Base-by-base conservation (phyloP, 306 rosid species). In the Urtica urens region DNA sequence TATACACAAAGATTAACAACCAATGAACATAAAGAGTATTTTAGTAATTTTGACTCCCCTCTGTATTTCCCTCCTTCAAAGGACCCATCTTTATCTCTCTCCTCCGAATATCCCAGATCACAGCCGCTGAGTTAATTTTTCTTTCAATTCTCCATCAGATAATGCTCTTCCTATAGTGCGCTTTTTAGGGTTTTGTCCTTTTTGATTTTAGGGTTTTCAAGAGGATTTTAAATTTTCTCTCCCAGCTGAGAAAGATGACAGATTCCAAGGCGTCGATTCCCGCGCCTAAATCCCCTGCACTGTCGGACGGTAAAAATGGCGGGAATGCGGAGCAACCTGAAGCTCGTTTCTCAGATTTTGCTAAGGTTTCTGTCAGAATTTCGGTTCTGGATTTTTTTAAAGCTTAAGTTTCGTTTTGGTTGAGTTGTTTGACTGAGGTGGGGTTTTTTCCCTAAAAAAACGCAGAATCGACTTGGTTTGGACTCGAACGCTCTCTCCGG, bases 401-500 rank as follows among this genome's bases (percentile, higher is more conserved):
- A 15, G 7, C 10, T 28, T 53, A 10, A 21, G 29, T 12, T 30
- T 23, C 1, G 39, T 0, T 41, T 15, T 57, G 37, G 24, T 28
- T 44, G 21, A 39, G 18, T 29, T 28, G 11, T 13, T 43, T 15
- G 47, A n/a, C 21, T 43, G 49, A 43, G 2, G 20, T 46, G 55
- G 22, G 37, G 22, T 15, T 11, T 25, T 53, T 28, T 22, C n/a
- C n/a, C n/a, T n/a, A n/a, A n/a, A n/a, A 49, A 4, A 39, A 14
- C 3, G 45, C 82, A 88, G 96, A 72, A 67, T 58, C 86, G 56
- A 44, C 41, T 81, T 40, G 71, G 39, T 2, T 58, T 88, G 86
- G 86, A 83, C 39, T 78, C 71, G 42, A 72, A 45, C 60, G 51
- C 58, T 49, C 55, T 15, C 23, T 29, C 49, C 5, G 78, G 74